Conservation (phyloP, 768 basidiomycete species). For the Kwoniella heveanensis region DNA sequence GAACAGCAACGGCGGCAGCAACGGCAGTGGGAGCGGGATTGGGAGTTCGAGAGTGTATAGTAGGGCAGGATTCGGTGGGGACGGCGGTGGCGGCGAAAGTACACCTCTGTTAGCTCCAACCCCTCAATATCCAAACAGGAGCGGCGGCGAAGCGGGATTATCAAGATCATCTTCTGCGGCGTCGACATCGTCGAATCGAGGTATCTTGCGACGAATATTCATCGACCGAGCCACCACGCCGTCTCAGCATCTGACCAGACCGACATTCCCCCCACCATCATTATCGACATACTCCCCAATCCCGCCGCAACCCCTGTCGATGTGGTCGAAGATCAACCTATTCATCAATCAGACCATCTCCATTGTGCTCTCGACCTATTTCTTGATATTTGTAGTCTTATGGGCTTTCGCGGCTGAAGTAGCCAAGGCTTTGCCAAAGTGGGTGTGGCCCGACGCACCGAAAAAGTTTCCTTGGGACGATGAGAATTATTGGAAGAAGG, state of each 20-base stretch:
- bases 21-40: conserved; percentile 7
- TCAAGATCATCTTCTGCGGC: conserved; percentile 44
- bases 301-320: conserved; percentile 40
- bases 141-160: conserved; percentile 15
- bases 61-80: background rate
- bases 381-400: conserved; percentile 58
- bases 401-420: conserved; percentile 57
- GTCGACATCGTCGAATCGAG: conserved; percentile 33
- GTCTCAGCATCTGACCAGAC: conserved; percentile 51
- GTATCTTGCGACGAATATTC: conserved; percentile 49
- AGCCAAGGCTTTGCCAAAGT: conserved; percentile 34
- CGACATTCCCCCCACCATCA: conserved; percentile 55
- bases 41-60: conserved; percentile 1
- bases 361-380: conserved; percentile 57
- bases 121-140: conserved; percentile 15
- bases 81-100: conserved; percentile 24
- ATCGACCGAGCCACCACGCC: conserved; percentile 52
- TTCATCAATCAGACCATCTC: conserved; percentile 56
- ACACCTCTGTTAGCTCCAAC: conserved; percentile 31
- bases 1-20: too few relatives aligned
- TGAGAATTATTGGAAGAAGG: conserved; percentile 54
- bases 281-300: conserved; percentile 54
- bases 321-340: conserved; percentile 47
- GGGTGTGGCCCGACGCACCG: conserved; percentile 37
- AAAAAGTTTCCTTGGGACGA: conserved; percentile 58